Evolutionary conservation across 257 asterid species (phyloP).

Genomic region (Nicotiana noctiflora): DNA sequence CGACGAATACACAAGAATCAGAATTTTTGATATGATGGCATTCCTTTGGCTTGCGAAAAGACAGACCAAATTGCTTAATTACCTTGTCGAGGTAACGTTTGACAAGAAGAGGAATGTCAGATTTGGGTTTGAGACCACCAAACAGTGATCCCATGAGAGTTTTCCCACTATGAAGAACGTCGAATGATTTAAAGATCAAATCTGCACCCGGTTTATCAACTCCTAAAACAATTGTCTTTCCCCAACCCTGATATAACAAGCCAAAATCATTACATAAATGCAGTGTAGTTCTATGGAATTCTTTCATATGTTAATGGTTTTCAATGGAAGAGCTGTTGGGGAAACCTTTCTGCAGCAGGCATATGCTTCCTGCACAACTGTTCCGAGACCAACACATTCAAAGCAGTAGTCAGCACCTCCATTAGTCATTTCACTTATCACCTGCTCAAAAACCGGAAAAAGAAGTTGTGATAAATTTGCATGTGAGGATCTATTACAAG

Average conservation of each 20-base stretch:
- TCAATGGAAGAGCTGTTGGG: background rate
- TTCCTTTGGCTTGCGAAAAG: too few species aligned
- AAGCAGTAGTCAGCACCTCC: slow-evolving; percentile 97
- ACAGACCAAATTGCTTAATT: background rate
- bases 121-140: slow-evolving; percentile 81
- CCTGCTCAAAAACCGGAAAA: slow-evolving; percentile 27
- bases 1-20: background rate
- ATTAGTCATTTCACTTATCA: slow-evolving; percentile 59
- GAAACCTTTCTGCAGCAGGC: slow-evolving; percentile 71
- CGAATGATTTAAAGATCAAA: slow-evolving; percentile 35
- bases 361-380: slow-evolving; percentile 68
- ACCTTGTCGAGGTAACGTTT: slow-evolving; percentile 64
- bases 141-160: slow-evolving; percentile 45
- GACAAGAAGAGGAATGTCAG: slow-evolving; percentile 60
- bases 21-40: too few species aligned
- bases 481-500: background rate
- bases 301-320: background rate
- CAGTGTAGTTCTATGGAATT: background rate
- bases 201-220: slow-evolving; percentile 51
- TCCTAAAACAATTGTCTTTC: slow-evolving; percentile 67
- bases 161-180: slow-evolving; percentile 49
- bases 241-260: slow-evolving; percentile 65
- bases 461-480: background rate
- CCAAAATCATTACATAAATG: background rate
- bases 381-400: slow-evolving; percentile 79